A percentile compares a stretch with the other conserved stretches of the same genome.
Conservation (phyloP, 139 green algal species). For the Pseudopediastrum boryanum region DNA sequence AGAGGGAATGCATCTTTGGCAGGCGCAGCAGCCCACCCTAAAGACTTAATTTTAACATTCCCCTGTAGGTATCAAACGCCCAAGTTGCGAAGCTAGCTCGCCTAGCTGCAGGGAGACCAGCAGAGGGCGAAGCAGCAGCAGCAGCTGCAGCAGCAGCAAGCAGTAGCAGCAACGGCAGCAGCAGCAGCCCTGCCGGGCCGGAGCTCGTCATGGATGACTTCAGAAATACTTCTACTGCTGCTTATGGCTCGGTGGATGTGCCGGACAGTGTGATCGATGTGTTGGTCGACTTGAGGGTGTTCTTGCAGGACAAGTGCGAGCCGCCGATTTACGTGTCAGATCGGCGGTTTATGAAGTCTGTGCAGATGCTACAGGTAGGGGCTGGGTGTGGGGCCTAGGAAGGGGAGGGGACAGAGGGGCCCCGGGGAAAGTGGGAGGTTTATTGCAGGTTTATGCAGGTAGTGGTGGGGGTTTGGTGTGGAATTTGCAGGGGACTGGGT, state of each 20-base stretch:
- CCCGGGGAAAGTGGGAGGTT: too few species aligned
- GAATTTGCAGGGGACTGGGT: background rate
- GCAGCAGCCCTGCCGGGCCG: constrained; percentile 7
- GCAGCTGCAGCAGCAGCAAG: constrained; percentile 27
- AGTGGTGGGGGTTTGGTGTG: background rate
- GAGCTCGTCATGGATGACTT: constrained; percentile 46
- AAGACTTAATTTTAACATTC: background rate
- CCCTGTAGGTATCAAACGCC: constrained; percentile 54
- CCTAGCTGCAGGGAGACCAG: constrained; percentile 69
- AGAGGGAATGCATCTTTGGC: too few species aligned
- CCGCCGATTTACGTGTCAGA: constrained; percentile 92
- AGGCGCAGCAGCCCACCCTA: too few species aligned
- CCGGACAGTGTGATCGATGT: constrained; percentile 76
- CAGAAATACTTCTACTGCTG: constrained; percentile 46
- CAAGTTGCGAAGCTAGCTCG: constrained; percentile 71
- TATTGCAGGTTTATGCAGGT: too few species aligned
- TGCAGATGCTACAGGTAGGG: constrained; percentile 87
- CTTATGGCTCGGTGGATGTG: constrained; percentile 68
- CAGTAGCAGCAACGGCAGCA: constrained; percentile 34
- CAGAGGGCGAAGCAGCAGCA: constrained; percentile 10
- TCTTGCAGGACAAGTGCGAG: constrained; percentile 92
- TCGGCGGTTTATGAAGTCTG: constrained; percentile 89
- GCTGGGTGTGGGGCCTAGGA: too few species aligned
- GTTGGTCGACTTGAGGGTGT: constrained; percentile 68
- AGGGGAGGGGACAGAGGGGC: too few species aligned